These are phyloP conservation scores for Nakazawaea anatomiae DNA, from an alignment of 805 yeast species.

Conservation along the genomic window DNA sequence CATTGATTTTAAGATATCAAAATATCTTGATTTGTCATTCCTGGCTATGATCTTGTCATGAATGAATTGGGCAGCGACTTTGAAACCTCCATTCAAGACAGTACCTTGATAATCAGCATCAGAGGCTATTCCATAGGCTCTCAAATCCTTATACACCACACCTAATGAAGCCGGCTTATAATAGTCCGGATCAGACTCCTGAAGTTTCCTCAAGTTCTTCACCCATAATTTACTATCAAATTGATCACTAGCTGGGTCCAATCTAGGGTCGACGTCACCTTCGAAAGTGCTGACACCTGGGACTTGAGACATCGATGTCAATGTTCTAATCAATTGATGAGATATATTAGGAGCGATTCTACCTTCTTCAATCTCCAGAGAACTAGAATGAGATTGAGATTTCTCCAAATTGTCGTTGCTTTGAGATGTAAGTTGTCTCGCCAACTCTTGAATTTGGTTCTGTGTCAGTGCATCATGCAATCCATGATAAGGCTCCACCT, in stretches of 20 bases:
- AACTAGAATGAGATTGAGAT: background rate
- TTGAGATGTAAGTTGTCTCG: conserved; percentile 29
- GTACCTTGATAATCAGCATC: conserved; percentile 66
- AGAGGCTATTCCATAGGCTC: conserved; percentile 61
- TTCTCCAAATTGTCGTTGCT: conserved; percentile 5
- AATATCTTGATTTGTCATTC: conserved; percentile 26
- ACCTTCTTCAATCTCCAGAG: conserved; percentile 8
- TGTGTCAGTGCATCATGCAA: conserved; percentile 26
- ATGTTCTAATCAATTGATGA: conserved; percentile 22
- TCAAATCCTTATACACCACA: conserved; percentile 48
- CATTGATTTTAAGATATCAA: conserved; percentile 58
- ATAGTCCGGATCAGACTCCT: conserved; percentile 51
- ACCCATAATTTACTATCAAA: conserved; percentile 65
- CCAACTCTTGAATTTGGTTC: conserved; percentile 30
- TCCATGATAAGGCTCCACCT: conserved; percentile 26
- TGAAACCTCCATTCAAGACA: conserved; percentile 36
- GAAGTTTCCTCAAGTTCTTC: conserved; percentile 51
- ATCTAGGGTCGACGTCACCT: conserved; percentile 28
- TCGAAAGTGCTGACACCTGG: conserved; percentile 40
- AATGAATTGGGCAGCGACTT: conserved; percentile 24
- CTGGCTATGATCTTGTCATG: conserved; percentile 13
- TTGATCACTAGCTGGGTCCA: conserved; percentile 55
- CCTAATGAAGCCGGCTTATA: conserved; percentile 59
- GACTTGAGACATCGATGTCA: conserved; percentile 47
- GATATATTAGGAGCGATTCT: conserved; percentile 10